These are phyloP conservation scores for Solanum raphanifolium DNA, from an alignment of 257 asterid species.

Conservation along the genomic window DNA sequence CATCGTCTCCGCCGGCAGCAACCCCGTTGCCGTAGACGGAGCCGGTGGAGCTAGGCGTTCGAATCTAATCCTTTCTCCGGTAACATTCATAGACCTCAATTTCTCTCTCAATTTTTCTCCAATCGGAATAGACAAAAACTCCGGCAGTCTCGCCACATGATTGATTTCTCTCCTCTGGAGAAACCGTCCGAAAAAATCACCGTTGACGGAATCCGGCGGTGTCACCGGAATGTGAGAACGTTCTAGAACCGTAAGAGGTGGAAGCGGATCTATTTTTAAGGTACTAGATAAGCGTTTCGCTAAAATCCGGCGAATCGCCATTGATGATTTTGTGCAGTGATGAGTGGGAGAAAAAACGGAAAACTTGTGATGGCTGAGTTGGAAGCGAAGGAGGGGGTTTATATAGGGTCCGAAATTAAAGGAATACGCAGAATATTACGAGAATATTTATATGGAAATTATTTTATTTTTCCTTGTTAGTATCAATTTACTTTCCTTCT, in stretches of 20 bases:
- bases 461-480: not conserved
- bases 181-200: conserved; percentile 28
- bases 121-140: conserved; percentile 39
- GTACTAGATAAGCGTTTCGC: conserved; percentile 13
- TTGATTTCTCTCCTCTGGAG: conserved; percentile 44
- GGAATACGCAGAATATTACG: not conserved
- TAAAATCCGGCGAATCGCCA: conserved; percentile 50
- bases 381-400: not conserved
- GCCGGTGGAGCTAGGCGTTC: conserved; percentile 22
- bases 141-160: conserved; percentile 44
- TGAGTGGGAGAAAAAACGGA: not conserved
- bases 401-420: conserved; percentile 24
- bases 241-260: not conserved
- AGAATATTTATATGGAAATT: not conserved
- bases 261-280: not conserved
- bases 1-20: not conserved
- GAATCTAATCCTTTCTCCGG: conserved; percentile 20
- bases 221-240: conserved; percentile 17
- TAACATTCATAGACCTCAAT: conserved; percentile 25
- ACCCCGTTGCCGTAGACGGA: not conserved
- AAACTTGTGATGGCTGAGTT: not conserved
- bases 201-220: conserved; percentile 12
- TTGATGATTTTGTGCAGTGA: conserved; percentile 2
- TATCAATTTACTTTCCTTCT: not conserved
- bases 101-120: conserved; percentile 60